Percentiles rank a stretch among this genome's conserved stretches.
Conservation (phyloP, 1,139 yeast genomes). For the Yamadazyma taylorii region DNA sequence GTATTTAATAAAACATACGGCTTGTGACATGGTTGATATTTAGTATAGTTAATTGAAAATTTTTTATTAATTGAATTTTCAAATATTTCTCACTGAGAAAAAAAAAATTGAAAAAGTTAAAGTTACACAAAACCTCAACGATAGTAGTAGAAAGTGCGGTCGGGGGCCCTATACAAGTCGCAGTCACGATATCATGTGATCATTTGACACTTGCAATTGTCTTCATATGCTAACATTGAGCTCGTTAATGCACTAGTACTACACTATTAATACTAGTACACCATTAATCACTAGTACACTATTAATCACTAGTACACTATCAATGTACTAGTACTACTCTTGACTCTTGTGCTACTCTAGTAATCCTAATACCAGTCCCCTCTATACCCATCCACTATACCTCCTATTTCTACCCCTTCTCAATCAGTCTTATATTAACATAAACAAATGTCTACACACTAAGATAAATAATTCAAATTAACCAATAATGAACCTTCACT, state of each 20-base stretch:
- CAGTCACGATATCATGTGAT: conserved; percentile 19
- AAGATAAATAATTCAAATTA: conserved; percentile 26
- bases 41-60: conserved; percentile 16
- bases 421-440: not conserved
- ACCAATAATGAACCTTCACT: conserved; percentile 33
- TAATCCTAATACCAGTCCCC: no score
- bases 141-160: conserved; percentile 6
- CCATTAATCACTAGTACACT: no score
- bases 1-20: conserved; percentile 15
- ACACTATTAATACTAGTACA: no score
- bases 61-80: conserved; percentile 9
- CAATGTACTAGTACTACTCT: no score
- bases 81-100: conserved; percentile 15
- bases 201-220: not conserved
- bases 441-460: not conserved
- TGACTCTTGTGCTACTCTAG: no score
- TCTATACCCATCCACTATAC: no score
- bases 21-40: conserved; percentile 20
- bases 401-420: no score
- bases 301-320: no score
- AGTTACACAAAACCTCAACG: conserved; percentile 14
- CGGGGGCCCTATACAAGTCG: not conserved
- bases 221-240: no score
- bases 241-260: no score
- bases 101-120: conserved; percentile 12